Base-by-base conservation (phyloP, 768 basidiomycete genomes). In the Lenzites betulinus region DNA sequence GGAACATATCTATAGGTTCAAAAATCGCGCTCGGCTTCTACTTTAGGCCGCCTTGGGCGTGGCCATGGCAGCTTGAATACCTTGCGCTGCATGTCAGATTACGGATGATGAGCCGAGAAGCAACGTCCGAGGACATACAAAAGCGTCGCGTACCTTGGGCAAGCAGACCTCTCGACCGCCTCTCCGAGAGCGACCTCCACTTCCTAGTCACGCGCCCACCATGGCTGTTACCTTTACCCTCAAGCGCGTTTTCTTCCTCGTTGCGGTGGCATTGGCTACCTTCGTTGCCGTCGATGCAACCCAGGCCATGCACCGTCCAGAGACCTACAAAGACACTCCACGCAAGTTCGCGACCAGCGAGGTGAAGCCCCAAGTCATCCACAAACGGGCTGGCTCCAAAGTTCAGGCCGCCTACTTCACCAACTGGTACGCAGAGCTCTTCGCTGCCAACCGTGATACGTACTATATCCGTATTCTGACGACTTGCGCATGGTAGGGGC, bases 281-380 rank as follows among this genome's bases (percentile, higher is more conserved):
- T 23, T 67, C 35, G 59, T 68, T 12, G 60, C 48, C 26, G 67
- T 64, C n/a, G 60, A 66, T 46, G 70, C 66, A 9, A 84, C 84
- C 2, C 80, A 82, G 66, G 72, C 81, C 41, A 85, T 86, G 83
- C 80, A 73, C 52, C 77, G 83, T 25, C 83, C 84, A 0, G 77
- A 65, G 30, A 72, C 69, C 30, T 85, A 79, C 69, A 82, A 79
- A 68, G 70, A 73, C 12, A 61, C 78, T 2, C 73, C 76, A 22
- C 71, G 76, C 20, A 77, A 74, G 60, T 75, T 78, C 39, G 61
- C 42, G 7, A 55, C 52, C 0, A 65, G 58, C 6, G 51, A 69
- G 59, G 74, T 79, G 6, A 71, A 76, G 63, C 75, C 77, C 4
- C 70, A 79, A 25, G 67, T 70, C 41, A 75, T 83, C 35, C 73